Evolutionary conservation across 768 basidiomycete genomes (phyloP).

Genomic region (Phylloporus sp.): DNA sequence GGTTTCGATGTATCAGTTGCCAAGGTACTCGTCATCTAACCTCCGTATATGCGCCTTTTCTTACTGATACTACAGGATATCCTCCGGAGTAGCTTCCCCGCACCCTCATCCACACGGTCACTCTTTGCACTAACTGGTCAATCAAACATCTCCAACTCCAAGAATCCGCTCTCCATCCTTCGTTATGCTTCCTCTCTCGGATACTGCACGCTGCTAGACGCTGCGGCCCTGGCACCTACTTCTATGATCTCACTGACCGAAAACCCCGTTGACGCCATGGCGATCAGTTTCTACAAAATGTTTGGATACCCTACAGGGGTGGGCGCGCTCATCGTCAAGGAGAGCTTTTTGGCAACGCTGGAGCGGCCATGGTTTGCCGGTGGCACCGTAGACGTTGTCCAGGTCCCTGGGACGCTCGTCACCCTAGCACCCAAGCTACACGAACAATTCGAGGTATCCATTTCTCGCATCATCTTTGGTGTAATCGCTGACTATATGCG

Average conservation of each 20-base stretch:
- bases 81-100: conserved; percentile 47
- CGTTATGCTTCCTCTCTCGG: conserved; percentile 63
- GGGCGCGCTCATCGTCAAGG: conserved; percentile 73
- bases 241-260: conserved; percentile 62
- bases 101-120: conserved; percentile 37
- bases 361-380: conserved; percentile 83
- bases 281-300: conserved; percentile 86
- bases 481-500: conserved; percentile 9
- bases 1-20: conserved; percentile 57
- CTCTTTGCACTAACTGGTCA: conserved; percentile 76
- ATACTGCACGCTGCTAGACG: conserved; percentile 75
- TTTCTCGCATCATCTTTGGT: neutral
- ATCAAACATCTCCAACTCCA: conserved; percentile 79
- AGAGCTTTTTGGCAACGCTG: conserved; percentile 56
- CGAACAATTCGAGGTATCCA: conserved; percentile 74
- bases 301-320: conserved; percentile 85
- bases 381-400: conserved; percentile 78
- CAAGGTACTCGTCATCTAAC: conserved; percentile 43
- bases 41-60: conserved; percentile 19
- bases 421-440: conserved; percentile 56
- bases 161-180: conserved; percentile 62
- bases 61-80: conserved; percentile 40
- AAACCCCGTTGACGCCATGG: conserved; percentile 75
- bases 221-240: conserved; percentile 75
- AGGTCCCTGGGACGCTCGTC: conserved; percentile 70